Evolutionary conservation across 805 yeast species (phyloP).

Genomic region (Starmerella ratchasimensis): DNA sequence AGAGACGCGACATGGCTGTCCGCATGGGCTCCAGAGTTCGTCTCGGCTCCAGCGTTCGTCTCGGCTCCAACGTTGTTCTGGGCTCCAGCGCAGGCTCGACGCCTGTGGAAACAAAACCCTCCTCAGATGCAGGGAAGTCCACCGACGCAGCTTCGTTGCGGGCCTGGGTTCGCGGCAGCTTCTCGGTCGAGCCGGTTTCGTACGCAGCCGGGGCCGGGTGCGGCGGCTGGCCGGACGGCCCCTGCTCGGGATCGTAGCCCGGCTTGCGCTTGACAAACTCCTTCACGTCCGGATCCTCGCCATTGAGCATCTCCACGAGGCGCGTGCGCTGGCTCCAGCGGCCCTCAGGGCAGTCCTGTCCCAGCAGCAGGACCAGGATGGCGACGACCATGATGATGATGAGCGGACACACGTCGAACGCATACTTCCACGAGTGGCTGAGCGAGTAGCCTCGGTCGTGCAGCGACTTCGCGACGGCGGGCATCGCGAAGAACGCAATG

Average conservation of each 20-base stretch:
- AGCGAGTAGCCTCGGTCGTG: conserved; percentile 9
- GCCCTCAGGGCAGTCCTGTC: conserved; percentile 29
- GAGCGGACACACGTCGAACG: conserved; percentile 24
- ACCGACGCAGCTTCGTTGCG: background rate
- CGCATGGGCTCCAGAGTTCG: conserved; percentile 1
- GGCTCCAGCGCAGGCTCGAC: too few species aligned
- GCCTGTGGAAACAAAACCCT: too few species aligned
- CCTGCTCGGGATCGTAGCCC: background rate
- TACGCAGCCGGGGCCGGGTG: too few species aligned
- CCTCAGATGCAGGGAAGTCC: too few species aligned
- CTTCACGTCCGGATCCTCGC: conserved; percentile 1
- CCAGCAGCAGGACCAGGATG: conserved; percentile 20
- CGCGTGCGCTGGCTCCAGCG: conserved; percentile 25
- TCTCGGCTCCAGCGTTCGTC: background rate
- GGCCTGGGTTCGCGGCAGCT: background rate
- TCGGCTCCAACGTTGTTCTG: background rate
- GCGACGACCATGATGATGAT: conserved; percentile 25
- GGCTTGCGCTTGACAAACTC: background rate
- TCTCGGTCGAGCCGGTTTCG: conserved; percentile 1
- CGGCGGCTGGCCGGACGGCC: too few species aligned
- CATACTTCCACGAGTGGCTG: conserved; percentile 12
- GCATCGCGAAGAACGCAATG: conserved; percentile 16
- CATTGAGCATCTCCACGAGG: conserved; percentile 1
- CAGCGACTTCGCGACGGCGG: conserved; percentile 8
- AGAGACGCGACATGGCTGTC: conserved; percentile 3